Base-by-base conservation (phyloP, 2,329 filamentous ascomycete genomes). In the Herpotrichia juniperi region DNA sequence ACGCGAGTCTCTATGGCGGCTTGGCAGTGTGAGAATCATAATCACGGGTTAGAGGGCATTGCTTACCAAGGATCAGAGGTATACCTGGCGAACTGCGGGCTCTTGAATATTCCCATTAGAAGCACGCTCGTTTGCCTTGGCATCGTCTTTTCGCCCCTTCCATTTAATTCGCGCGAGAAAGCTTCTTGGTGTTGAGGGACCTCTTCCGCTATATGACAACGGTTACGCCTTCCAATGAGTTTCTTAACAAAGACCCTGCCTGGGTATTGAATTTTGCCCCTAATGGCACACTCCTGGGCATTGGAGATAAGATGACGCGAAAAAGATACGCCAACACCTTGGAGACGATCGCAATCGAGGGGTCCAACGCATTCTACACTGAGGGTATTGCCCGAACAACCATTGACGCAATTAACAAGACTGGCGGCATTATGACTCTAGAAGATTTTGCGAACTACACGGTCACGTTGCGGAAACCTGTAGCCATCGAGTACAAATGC, bases 181-280 rank as follows among this genome's bases (percentile, higher is more conserved):
- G 42, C 6, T 45, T 45, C 17, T 6, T 19, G 19, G 9, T 45
- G 7, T 6, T 6, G 8, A 25, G 7, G 10, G 42, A 32, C 14
- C 7, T 45, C 6, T 7, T 21, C 24, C 12, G 91, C 1, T 86
- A 91, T 25, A 76, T 81, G 16, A 17, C n/a, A 78, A 90, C 2
- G 91, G 69, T 50, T 71, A 56, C 42, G 77, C 7, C 68, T 80
- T 46, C 79, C 89, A 57, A 94, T n/a, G n/a, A n/a, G n/a, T n/a
- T 93, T 63, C 76, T 96, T 0, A 76, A 84, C 0, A 79, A 87
- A 3, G 85, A 96, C 51, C 87, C 89, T 0, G 83, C 83, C 2
- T 96, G 90, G 89, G 90, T 91, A 0, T 73, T 88, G 42, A 91
- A 96, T 67, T 96, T 96, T 74, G 90, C 90, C 1, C 90, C 90